A percentile compares a stretch with the other conserved stretches of the same genome.
phyloP scores from a whole-genome alignment of 2,329 filamentous ascomycete species.

The Ilyonectria sp. region DNA sequence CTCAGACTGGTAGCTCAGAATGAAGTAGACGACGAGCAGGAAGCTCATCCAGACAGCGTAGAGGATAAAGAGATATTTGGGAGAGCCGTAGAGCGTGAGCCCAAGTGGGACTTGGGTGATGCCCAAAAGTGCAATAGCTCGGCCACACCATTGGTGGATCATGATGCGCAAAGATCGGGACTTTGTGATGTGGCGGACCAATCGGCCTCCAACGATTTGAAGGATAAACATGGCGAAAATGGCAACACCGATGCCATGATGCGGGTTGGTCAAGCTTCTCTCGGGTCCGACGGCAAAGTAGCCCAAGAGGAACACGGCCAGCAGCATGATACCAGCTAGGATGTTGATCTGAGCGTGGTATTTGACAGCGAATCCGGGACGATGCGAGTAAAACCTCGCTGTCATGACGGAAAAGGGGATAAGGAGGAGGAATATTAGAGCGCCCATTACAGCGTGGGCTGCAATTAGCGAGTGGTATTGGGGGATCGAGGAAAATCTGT shows the following conservation, averaged over 20 bases:
- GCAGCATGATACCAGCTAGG: slow-evolving; percentile 76
- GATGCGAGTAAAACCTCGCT: slow-evolving; percentile 78
- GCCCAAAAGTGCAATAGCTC: slow-evolving; percentile 83
- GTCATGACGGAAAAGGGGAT: slow-evolving; percentile 82
- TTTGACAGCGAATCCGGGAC: slow-evolving; percentile 73
- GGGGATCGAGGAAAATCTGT: slow-evolving; percentile 78
- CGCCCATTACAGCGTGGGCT: slow-evolving; percentile 81
- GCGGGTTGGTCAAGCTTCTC: slow-evolving; percentile 83
- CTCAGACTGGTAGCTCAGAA: slow-evolving; percentile 80
- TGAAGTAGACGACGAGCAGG: slow-evolving; percentile 82
- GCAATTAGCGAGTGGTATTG: slow-evolving; percentile 81
- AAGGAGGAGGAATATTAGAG: slow-evolving; percentile 81
- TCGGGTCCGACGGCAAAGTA: slow-evolving; percentile 84
- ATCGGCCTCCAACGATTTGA: slow-evolving; percentile 78
- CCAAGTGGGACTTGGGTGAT: slow-evolving; percentile 91
- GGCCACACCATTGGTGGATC: slow-evolving; percentile 91
- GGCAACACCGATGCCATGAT: slow-evolving; percentile 87
- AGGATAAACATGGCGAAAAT: slow-evolving; percentile 81
- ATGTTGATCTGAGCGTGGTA: slow-evolving; percentile 84
- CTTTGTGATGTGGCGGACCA: slow-evolving; percentile 69
- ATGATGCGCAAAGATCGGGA: slow-evolving; percentile 68
- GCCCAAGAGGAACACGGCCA: slow-evolving; percentile 81
- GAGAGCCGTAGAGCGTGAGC: slow-evolving; percentile 92
- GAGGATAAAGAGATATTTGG: slow-evolving; percentile 86
- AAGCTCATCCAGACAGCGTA: slow-evolving; percentile 85